Percentiles rank a stretch among this genome's conserved stretches.
Conservation (phyloP, 768 basidiomycete genomes). For the Boletus rubroflammeus region DNA sequence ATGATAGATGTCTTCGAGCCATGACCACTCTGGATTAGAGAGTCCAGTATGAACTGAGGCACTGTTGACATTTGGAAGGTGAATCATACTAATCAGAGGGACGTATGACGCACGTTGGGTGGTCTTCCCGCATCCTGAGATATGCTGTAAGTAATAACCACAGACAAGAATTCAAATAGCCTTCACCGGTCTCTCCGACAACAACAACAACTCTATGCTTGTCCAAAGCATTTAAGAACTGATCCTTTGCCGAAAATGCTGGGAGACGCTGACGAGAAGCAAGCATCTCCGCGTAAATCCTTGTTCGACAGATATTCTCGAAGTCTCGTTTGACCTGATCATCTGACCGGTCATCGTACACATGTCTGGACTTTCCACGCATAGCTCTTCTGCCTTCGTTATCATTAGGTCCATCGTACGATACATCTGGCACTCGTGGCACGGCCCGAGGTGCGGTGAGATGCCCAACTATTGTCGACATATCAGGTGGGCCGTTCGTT, state of each 20-base stretch:
- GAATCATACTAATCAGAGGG: not conserved
- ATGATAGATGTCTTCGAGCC: slow-evolving; percentile 74
- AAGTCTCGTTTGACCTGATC: slow-evolving; percentile 52
- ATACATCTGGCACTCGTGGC: slow-evolving; percentile 16
- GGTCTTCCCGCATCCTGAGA: slow-evolving; percentile 81
- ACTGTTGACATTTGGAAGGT: slow-evolving; percentile 38
- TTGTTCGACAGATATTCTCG: slow-evolving; percentile 39
- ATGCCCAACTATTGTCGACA: slow-evolving; percentile 57
- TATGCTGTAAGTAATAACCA: slow-evolving; percentile 1
- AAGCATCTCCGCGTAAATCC: slow-evolving; percentile 56
- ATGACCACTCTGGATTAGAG: slow-evolving; percentile 56
- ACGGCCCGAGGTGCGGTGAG: slow-evolving; percentile 12
- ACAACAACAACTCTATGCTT: slow-evolving; percentile 71
- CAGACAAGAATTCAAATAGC: not conserved
- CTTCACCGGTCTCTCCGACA: slow-evolving; percentile 82
- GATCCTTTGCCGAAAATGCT: slow-evolving; percentile 63
- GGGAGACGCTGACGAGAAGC: slow-evolving; percentile 61
- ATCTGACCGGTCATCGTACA: slow-evolving; percentile 43
- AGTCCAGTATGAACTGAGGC: slow-evolving; percentile 87
- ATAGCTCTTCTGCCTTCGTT: not conserved
- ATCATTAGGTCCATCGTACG: not conserved
- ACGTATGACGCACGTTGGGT: slow-evolving; percentile 58
- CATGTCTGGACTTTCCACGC: not conserved
- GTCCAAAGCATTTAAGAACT: slow-evolving; percentile 58
- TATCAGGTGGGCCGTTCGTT: slow-evolving; percentile 70